Base-by-base conservation (phyloP, 2,329 filamentous ascomycete genomes). In the Grosmannia clavigera region DNA sequence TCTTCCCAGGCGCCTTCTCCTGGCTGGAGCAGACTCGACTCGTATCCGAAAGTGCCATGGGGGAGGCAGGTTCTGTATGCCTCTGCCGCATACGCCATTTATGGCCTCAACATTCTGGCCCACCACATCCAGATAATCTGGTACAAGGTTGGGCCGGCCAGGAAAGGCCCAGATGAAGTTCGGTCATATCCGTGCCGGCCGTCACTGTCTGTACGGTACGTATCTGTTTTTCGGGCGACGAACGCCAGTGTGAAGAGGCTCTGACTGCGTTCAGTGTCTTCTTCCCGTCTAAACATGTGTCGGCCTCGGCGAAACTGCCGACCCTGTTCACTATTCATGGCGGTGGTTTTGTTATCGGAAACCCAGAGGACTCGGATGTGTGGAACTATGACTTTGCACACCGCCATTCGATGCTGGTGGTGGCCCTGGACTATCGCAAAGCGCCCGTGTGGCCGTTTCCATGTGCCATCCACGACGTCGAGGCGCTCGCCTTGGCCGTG, bases 281-380 rank as follows among this genome's bases (percentile, higher is more conserved):
- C 68, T 71, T 73, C 53, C 76, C 76, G 1, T 64, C 66, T 1
- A 64, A 63, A 43, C 69, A 74, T 63, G 68, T 73, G 64, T 64
- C 65, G 53, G 65, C 67, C 3, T 55, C 59, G 40, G 51, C 62
- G 0, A 67, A 66, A 7, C 68, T 75, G 10, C 77, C 78, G 1
- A 69, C 75, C 2, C 70, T 80, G 54, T 69, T 82, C 53, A 73
- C 76, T 59, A 73, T 81, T 64, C 80, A 82, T 64, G 79, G 79
- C 59, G 78, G 79, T 61, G 78, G 77, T 48, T 80, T 78, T 65
- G 70, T 71, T 33, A 33, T 81, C 52, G 73, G 75, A 67, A 65
- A 72, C 25, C 72, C 78, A 0, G 61, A 68, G 55, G 67, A 75
- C 52, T 76, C 79, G 64, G 77, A 80, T 67, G 64, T 65, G n/a